A percentile compares a stretch with the other conserved stretches of the same genome.
phyloP scores from a whole-genome alignment of 1,284 basidiomycete genomes.

The Hypsizygus ulmarius region DNA sequence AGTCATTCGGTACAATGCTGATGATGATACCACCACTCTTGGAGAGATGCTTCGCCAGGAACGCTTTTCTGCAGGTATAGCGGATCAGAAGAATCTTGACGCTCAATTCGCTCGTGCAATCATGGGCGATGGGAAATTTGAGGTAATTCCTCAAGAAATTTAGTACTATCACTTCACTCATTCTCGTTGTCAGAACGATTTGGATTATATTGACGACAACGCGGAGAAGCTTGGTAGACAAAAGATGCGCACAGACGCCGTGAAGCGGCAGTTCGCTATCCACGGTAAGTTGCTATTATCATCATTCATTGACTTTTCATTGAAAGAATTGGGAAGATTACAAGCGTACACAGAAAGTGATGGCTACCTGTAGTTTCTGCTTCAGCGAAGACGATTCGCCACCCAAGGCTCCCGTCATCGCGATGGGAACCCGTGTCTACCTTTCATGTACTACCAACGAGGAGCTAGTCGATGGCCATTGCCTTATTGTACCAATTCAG shows the following conservation, averaged over 20 bases:
- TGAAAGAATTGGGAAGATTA: constrained; percentile 57
- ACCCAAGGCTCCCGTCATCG: constrained; percentile 84
- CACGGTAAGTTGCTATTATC: constrained; percentile 60
- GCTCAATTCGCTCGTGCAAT: constrained; percentile 87
- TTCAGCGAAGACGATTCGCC: constrained; percentile 84
- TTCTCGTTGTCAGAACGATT: constrained; percentile 55
- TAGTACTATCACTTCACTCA: neutral
- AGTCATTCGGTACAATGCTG: constrained; percentile 80
- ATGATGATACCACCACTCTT: constrained; percentile 85
- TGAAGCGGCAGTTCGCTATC: constrained; percentile 97
- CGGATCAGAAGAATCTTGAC: constrained; percentile 90
- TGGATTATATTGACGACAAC: constrained; percentile 97
- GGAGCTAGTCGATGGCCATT: constrained; percentile 87
- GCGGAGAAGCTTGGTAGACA: constrained; percentile 88
- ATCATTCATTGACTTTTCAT: neutral
- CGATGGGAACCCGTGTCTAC: constrained; percentile 88
- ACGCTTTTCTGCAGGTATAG: constrained; percentile 82
- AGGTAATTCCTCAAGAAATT: constrained; percentile 42
- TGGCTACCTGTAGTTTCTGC: constrained; percentile 86
- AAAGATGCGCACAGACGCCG: constrained; percentile 93
- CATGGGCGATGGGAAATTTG: constrained; percentile 82
- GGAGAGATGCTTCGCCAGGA: constrained; percentile 94
- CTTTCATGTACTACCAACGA: constrained; percentile 86
- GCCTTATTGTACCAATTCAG: constrained; percentile 93
- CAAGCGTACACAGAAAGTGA: constrained; percentile 87